Base-by-base conservation (phyloP, 352 stramenopile genomes). In the Aphanomyces euteiches region DNA sequence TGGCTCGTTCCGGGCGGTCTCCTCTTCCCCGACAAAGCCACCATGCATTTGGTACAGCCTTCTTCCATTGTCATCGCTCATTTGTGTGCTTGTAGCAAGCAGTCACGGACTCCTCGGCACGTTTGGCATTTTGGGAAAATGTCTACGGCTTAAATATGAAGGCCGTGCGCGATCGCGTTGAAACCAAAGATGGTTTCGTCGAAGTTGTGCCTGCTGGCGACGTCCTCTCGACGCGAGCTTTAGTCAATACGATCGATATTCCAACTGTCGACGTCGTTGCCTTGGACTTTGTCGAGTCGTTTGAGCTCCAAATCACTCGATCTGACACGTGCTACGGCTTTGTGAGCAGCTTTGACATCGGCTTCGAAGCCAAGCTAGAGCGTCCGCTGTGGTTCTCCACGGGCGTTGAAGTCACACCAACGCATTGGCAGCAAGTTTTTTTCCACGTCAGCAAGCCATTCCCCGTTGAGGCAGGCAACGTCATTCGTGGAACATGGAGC, bases 141-240 rank as follows among this genome's bases (percentile, higher is more conserved):
- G 96, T 99, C 12, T 99, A 99, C 78, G 96, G 97, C 59, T 99
- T 99, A 78, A 95, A 99, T 76, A 99, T 99, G 96, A 93, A 89
- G 73, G 83, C 87, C 15, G 96, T 99, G 75, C 96, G 98, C 78
- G 82, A 96, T 64, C 91, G 91, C 72, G 94, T 98, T 72, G 96
- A 93, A 15, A 87, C 98, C 57, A 87, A 81, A 43, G 97, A 99
- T 75, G 96, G 92, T 12, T 96, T 99, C 47, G 94, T 99, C 47
- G 96, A 99, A 74, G 87, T 98, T 38, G 93, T 99, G 15, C 79
- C 92, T 47, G 73, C 84, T 13, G 88, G 85, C 17, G 83, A 93
- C 39, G 80, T 98, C 37, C 83, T 98, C 50, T 98, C 94, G 12
- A 87, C 93, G 43, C 80, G 79, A 73, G 74, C 96, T 66, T 75